These are phyloP conservation scores for Boechera divaricarpa DNA, from an alignment of 345 rosid genomes.

Conservation along the genomic window DNA sequence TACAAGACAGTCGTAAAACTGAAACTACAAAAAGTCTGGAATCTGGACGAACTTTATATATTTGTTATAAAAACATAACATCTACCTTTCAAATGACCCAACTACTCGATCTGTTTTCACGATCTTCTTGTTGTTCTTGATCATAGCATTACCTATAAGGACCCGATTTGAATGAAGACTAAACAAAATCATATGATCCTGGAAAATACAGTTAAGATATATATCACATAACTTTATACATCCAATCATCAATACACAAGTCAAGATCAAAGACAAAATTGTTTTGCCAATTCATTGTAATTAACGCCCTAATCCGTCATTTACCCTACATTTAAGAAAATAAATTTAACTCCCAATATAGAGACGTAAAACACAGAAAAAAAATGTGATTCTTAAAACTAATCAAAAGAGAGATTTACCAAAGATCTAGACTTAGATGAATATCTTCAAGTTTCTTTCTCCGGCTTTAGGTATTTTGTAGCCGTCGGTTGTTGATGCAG, in stretches of 20 bases:
- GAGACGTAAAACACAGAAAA: not conserved
- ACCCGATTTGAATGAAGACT: not conserved
- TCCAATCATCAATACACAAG: slow-evolving; percentile 7
- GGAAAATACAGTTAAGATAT: slow-evolving; percentile 1
- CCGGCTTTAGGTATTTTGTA: slow-evolving; percentile 31
- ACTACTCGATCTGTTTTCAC: not conserved
- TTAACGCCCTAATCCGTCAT: slow-evolving; percentile 28
- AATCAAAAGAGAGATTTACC: slow-evolving; percentile 27
- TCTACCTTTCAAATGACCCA: not conserved
- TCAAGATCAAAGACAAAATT: slow-evolving; percentile 23
- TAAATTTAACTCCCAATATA: not conserved
- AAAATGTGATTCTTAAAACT: not conserved
- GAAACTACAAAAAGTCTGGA: not conserved
- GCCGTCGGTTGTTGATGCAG: slow-evolving; percentile 94
- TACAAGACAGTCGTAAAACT: slow-evolving; percentile 15
- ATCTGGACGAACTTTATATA: slow-evolving; percentile 18
- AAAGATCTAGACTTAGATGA: slow-evolving; percentile 10
- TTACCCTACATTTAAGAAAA: not conserved
- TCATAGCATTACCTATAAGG: slow-evolving; percentile 1
- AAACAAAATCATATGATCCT: slow-evolving; percentile 15
- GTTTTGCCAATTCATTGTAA: slow-evolving; percentile 6
- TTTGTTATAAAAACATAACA: not conserved
- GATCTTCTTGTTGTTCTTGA: slow-evolving; percentile 20
- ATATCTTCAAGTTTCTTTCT: slow-evolving; percentile 2
- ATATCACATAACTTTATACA: not conserved